Base-by-base conservation (phyloP, 805 yeast genomes). In the Debaryomyces castellii region DNA sequence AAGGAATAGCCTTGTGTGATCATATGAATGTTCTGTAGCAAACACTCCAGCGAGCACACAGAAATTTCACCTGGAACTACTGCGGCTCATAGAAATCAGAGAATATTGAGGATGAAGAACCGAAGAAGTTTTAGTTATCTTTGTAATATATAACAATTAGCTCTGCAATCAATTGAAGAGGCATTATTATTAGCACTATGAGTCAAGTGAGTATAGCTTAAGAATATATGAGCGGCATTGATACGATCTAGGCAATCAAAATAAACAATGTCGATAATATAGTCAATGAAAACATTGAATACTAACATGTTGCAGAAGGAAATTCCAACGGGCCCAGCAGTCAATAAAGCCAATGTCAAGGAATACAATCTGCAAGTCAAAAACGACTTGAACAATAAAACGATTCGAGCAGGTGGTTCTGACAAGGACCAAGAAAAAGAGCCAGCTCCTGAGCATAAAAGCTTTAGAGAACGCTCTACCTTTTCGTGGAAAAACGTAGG, bases 401-500 rank as follows among this genome's bases (percentile, higher is more conserved):
- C 32, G 7, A 49, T 57, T 3, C 62, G 66, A 9, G 45, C 51
- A 12, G 58, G 52, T 20, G 57, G 52, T 12, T 27, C 48, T 20
- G 33, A 27, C 21, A 25, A 36, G 17, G 34, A 50, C 7, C 42
- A 42, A 12, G 17, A 16, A 9, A 30, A 35, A 30, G 24, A 30
- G 28, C 40, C 34, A 36, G n/a, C 17, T 20, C 27, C 36, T 6
- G 40, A 43, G n/a, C 53, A 56, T 37, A 54, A 18, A 17, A 9
- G 22, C 11, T 30, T 63, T 28, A 50, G 69, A 43, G 60, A 59
- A 27, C 47, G 58, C 40, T 47, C 68, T n/a, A 62, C 73, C 14
- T 71, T 71, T 43, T 60, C 70, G n/a, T 72, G 77, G 77, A 45
- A 51, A 39, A 58, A 64, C 22, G 68, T 72, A 16, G 77, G 75